phyloP scores from a whole-genome alignment of 768 basidiomycete genomes.

The Trametopsis cervina region DNA sequence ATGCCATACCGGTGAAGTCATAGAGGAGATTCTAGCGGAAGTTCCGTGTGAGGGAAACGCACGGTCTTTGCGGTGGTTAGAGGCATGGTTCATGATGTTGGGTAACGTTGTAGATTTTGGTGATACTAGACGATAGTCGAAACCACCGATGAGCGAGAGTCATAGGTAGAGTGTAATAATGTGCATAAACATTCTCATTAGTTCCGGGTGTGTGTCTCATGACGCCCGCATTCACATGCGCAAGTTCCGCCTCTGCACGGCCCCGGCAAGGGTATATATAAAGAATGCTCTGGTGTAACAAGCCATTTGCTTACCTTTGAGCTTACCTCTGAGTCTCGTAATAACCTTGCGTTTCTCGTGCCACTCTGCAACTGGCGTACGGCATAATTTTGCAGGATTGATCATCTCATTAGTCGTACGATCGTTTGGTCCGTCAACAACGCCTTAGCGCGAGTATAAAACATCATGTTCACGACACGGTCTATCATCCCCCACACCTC shows the following conservation, averaged over 20 bases:
- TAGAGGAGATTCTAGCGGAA: conserved; percentile 63
- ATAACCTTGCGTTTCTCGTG: background rate
- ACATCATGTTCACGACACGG: conserved; percentile 7
- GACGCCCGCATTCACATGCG: conserved; percentile 6
- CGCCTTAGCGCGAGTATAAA: conserved; percentile 5
- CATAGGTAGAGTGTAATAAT: background rate
- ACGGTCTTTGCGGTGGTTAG: conserved; percentile 45
- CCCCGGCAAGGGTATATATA: too few relatives aligned
- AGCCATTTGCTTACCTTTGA: background rate
- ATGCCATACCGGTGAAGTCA: conserved; percentile 62
- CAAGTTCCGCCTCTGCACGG: too few relatives aligned
- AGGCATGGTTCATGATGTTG: conserved; percentile 75
- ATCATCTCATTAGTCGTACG: conserved; percentile 5
- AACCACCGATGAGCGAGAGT: background rate
- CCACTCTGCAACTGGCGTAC: background rate
- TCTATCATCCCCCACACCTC: background rate
- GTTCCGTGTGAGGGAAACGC: conserved; percentile 25
- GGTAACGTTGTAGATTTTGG: conserved; percentile 52
- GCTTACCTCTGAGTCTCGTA: background rate
- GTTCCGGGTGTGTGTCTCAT: too few relatives aligned
- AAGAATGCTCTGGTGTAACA: too few relatives aligned
- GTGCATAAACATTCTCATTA: too few relatives aligned
- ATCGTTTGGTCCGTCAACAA: conserved; percentile 4
- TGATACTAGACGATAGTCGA: background rate
- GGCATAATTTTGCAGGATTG: background rate